phyloP scores from a whole-genome alignment of 2,329 filamentous ascomycete species.

The Apiospora aurea region DNA sequence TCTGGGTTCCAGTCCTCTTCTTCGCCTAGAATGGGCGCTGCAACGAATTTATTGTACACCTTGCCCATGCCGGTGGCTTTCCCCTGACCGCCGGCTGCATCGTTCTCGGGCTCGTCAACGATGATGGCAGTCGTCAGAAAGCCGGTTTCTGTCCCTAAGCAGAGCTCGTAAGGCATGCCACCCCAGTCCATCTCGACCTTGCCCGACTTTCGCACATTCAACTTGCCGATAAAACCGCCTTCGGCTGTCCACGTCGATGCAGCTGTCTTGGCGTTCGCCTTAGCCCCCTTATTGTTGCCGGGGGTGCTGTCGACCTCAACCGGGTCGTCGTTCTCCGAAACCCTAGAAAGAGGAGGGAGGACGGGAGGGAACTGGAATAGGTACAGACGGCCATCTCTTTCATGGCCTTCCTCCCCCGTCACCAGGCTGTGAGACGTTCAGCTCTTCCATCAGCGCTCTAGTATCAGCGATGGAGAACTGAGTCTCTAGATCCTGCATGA shows the following conservation, averaged over 20 bases:
- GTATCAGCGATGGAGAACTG: constrained; percentile 37
- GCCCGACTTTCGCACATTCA: constrained; percentile 67
- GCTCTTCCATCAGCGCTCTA: constrained; percentile 42
- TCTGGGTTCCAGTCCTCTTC: constrained; percentile 62
- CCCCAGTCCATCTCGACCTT: constrained; percentile 70
- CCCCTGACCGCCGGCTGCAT: constrained; percentile 52
- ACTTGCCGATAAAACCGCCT: constrained; percentile 66
- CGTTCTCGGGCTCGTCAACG: constrained; percentile 62
- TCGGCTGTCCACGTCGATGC: constrained; percentile 49
- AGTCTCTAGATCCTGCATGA: constrained; percentile 40
- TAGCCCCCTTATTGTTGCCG: constrained; percentile 30
- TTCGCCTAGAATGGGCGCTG: constrained; percentile 65
- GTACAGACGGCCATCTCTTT: constrained; percentile 63
- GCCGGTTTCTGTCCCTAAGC: constrained; percentile 55
- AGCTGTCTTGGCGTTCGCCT: constrained; percentile 34
- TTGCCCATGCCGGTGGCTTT: constrained; percentile 68
- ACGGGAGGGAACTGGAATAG: constrained; percentile 71
- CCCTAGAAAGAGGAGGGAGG: constrained; percentile 60
- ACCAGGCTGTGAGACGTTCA: constrained; percentile 39
- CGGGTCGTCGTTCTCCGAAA: constrained; percentile 36
- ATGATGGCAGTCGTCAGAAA: constrained; percentile 67
- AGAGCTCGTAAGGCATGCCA: constrained; percentile 61
- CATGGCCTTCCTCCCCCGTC: constrained; percentile 30
- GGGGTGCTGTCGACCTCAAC: constrained; percentile 37
- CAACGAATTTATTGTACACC: constrained; percentile 67